Evolutionary conservation across 148 eudicot genomes (phyloP).

Genomic region (Euryodendron excelsum): DNA sequence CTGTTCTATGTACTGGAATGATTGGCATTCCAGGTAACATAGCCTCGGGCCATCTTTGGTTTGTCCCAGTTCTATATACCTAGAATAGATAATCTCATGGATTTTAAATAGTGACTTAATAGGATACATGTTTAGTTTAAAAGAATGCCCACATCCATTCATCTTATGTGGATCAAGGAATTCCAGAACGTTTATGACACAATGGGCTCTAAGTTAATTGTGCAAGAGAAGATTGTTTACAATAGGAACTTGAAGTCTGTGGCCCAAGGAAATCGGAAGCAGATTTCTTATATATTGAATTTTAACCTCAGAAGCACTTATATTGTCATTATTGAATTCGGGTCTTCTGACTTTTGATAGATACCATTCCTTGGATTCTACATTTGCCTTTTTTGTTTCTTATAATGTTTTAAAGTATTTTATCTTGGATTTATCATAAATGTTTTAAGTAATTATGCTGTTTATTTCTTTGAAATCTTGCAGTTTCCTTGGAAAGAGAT

Average conservation of each 20-base stretch:
- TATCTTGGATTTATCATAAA: neutral
- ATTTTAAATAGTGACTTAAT: neutral
- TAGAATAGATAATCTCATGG: neutral
- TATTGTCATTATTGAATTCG: too few relatives aligned
- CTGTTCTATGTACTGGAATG: too few relatives aligned
- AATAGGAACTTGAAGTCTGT: neutral
- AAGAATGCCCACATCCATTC: neutral
- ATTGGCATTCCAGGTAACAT: too few relatives aligned
- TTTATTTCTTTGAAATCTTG: slow-evolving; percentile 5
- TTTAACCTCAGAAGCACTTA: too few relatives aligned
- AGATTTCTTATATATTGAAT: neutral
- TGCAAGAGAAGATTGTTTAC: neutral
- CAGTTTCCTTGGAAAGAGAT: slow-evolving; percentile 91
- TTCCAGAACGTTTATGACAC: neutral
- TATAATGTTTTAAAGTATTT: neutral
- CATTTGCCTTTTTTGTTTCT: neutral
- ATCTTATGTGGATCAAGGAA: neutral
- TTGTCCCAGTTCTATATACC: neutral
- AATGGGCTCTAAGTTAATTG: neutral
- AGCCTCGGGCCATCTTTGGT: too few relatives aligned
- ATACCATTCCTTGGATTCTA: neutral
- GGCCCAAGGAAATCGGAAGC: neutral
- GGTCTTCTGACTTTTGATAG: neutral
- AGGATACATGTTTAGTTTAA: neutral
- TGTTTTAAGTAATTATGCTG: neutral